These are phyloP conservation scores for Fusarium verrucosum DNA, from an alignment of 2,329 filamentous ascomycete genomes.

Conservation along the genomic window DNA sequence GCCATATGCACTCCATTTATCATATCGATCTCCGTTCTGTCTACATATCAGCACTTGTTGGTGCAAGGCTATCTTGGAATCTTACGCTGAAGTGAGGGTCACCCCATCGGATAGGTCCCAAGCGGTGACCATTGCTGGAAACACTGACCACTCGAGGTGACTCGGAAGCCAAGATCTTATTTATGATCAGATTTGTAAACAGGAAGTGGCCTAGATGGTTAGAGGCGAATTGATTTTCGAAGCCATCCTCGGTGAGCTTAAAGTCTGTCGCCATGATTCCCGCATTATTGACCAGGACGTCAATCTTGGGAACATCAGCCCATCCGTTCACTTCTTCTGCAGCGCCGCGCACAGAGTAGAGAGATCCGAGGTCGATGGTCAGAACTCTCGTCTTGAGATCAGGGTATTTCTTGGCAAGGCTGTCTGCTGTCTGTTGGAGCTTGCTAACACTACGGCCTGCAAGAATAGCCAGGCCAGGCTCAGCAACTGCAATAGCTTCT, in stretches of 20 bases:
- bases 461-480: neutral
- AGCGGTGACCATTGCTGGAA: conserved; percentile 5
- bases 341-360: conserved; percentile 1
- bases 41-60: rapidly evolving
- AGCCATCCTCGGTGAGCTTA: conserved; percentile 1
- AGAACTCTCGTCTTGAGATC: neutral
- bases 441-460: conserved; percentile 8
- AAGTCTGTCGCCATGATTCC: conserved; percentile 19
- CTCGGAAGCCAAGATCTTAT: neutral
- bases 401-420: neutral
- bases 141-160: conserved; percentile 12
- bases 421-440: conserved; percentile 9
- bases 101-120: conserved; percentile 12
- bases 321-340: neutral
- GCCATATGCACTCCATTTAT: conserved; percentile 16
- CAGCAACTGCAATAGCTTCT: neutral
- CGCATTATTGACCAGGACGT: conserved; percentile 9
- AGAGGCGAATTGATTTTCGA: conserved; percentile 12
- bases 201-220: conserved; percentile 17
- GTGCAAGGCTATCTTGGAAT: rapidly evolving
- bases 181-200: conserved; percentile 10
- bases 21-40: conserved; percentile 6
- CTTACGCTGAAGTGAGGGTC: conserved; percentile 8
- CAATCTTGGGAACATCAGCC: conserved; percentile 1
- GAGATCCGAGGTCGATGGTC: neutral